Evolutionary conservation across 495 filamentous ascomycete genomes (phyloP), one percentile per base, ranked within the genome.

Genomic region (Penicillium bovifimosum): DNA sequence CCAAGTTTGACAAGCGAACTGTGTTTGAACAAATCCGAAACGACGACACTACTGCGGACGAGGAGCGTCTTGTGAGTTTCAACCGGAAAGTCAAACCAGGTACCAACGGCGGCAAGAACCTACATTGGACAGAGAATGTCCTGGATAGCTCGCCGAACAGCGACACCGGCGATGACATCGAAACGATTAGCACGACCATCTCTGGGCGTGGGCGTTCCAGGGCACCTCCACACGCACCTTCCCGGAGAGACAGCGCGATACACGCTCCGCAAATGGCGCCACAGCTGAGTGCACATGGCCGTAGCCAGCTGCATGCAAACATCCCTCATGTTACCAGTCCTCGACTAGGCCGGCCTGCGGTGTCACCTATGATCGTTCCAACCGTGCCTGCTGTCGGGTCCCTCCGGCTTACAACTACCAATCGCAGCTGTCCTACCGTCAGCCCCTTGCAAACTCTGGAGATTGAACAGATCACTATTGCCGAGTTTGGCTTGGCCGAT

Each of bases 91-190:
- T 85, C 3, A 87, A 88, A 57, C 83, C 86, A 6, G 87, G 87
- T 6, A 93, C 87, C 1, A 82, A 83, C 27, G 86, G 86, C 1
- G 90, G 90, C 11, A 95, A 95, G 76, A 96, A 96, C 59, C 72
- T 96, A 20, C 89, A 95, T 66, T 84, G 91, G 61, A 86, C 86
- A 1, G 92, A 97, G 64, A 96, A 95, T 57, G 92, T 97, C 20
- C 83, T 97, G 5, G 86, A 87, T 59, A 72, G 75, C 51, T 76
- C 76, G 18, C 77, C 71, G 51, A 87, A 85, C 63, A 89, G 85
- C 54, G 87, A 90, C 56, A 81, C 82, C 14, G 85, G 82, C 27
- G 85, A 87, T 28, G 73, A 75, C 16, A 78, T 82, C 9, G 74
- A 78, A 20, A 75, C 75, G 9, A 75, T 74, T 20, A 84, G 79